These are phyloP conservation scores for Nemania abortiva DNA, from an alignment of 2,329 filamentous ascomycete species.

Conservation along the genomic window DNA sequence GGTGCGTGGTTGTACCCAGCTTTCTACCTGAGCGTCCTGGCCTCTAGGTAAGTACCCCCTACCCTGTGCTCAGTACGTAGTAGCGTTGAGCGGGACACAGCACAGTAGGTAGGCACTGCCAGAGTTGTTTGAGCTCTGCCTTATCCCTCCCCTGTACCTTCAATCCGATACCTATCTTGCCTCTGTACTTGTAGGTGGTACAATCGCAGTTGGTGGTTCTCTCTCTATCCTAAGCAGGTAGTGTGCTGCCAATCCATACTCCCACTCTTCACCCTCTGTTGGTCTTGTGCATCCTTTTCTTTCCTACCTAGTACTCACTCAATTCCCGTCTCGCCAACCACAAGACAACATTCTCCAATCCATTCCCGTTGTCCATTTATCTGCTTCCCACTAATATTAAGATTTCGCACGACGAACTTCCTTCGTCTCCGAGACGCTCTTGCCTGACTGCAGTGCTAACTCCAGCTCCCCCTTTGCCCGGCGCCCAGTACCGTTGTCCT, in stretches of 20 bases:
- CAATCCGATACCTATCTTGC: neutral
- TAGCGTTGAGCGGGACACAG: neutral
- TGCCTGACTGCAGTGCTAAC: slow-evolving; percentile 32
- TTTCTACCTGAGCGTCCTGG: neutral
- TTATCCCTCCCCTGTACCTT: neutral
- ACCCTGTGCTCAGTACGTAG: neutral
- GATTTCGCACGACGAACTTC: slow-evolving; percentile 13
- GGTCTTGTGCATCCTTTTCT: slow-evolving; percentile 39
- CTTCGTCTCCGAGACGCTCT: slow-evolving; percentile 22
- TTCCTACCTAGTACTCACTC: slow-evolving; percentile 25
- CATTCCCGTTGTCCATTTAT: slow-evolving; percentile 21
- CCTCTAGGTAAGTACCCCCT: neutral
- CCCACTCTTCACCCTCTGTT: slow-evolving; percentile 34
- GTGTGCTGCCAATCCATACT: slow-evolving; percentile 27
- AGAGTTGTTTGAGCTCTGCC: slow-evolving; percentile 7
- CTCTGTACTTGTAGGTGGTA: slow-evolving; percentile 7
- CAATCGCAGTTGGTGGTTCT: slow-evolving; percentile 11
- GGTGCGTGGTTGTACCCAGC: neutral
- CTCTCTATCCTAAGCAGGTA: slow-evolving; percentile 2
- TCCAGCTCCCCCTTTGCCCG: slow-evolving; percentile 25
- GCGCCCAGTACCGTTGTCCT: slow-evolving; percentile 16
- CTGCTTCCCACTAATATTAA: slow-evolving; percentile 14
- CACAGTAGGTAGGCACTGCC: neutral
- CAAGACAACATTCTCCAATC: slow-evolving; percentile 36
- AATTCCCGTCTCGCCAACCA: slow-evolving; percentile 33